Evolutionary conservation across 495 filamentous ascomycete species (phyloP).

Genomic region (Aspergillus kassunensis): DNA sequence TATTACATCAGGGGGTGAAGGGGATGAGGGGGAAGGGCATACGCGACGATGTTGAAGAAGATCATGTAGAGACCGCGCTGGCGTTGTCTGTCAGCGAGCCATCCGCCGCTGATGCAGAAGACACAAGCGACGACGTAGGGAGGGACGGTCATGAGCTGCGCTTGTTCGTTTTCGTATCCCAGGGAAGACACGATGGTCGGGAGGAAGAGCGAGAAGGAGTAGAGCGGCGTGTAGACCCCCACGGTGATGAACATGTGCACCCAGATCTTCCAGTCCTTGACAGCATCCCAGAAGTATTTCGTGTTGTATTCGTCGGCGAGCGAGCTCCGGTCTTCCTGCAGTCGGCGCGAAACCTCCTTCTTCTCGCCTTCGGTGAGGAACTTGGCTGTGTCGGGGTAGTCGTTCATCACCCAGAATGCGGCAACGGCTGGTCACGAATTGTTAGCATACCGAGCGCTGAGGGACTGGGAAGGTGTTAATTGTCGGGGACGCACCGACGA

Average conservation of each 20-base stretch:
- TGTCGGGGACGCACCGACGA: background rate
- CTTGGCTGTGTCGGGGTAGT: conserved; percentile 16
- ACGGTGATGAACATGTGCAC: conserved; percentile 18
- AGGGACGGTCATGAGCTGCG: conserved; percentile 49
- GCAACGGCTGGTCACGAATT: conserved; percentile 1
- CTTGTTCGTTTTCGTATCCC: conserved; percentile 44
- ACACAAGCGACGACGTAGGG: conserved; percentile 42
- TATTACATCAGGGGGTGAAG: background rate
- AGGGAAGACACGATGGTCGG: conserved; percentile 50
- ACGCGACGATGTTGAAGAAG: conserved; percentile 34
- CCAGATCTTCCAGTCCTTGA: conserved; percentile 15
- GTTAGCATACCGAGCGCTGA: no score
- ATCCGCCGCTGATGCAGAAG: conserved; percentile 11
- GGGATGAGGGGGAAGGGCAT: conserved; percentile 20
- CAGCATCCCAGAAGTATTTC: conserved; percentile 16
- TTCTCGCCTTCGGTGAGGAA: conserved; percentile 8
- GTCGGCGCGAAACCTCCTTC: conserved; percentile 3
- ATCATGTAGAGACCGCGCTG: conserved; percentile 14
- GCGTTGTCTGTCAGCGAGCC: conserved; percentile 5
- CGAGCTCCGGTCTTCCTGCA: conserved; percentile 8
- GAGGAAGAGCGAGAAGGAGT: conserved; percentile 43
- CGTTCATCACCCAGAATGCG: conserved; percentile 15
- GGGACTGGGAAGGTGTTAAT: background rate
- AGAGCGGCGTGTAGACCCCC: conserved; percentile 19
- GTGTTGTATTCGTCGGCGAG: conserved; percentile 11